A percentile compares a stretch with the other conserved stretches of the same genome.
Evolutionary conservation across 2,329 filamentous ascomycete species (phyloP).

Genomic region (Tolypocladium tropicale): DNA sequence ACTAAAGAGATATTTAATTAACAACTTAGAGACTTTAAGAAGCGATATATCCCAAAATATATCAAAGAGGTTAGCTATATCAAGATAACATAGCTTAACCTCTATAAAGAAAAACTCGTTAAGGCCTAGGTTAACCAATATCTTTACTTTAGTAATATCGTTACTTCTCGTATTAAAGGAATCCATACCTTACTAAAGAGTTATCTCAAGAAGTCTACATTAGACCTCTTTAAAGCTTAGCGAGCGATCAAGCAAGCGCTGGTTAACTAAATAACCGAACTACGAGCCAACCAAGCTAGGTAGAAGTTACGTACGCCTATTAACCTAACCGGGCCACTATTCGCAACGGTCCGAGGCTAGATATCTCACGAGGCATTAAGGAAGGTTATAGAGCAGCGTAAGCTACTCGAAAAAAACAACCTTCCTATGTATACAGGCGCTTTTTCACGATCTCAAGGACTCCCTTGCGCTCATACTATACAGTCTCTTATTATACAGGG

Average conservation of each 20-base stretch:
- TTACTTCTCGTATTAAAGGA: conserved; percentile 8
- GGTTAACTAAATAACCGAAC: neutral
- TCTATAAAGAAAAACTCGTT: conserved; percentile 11
- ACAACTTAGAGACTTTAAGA: neutral
- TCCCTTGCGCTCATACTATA: neutral
- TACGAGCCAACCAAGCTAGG: neutral
- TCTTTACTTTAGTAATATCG: conserved; percentile 8
- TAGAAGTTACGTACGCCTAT: neutral
- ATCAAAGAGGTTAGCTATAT: neutral
- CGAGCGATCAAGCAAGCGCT: conserved; percentile 4
- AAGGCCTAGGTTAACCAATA: conserved; percentile 10
- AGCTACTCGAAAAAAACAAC: neutral
- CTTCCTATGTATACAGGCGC: neutral
- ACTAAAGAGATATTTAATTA: conserved; percentile 6
- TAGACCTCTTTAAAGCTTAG: conserved; percentile 10
- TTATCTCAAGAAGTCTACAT: conserved; percentile 5
- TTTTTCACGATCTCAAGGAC: neutral
- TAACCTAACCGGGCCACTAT: neutral
- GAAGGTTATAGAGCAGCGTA: neutral
- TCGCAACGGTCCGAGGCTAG: neutral
- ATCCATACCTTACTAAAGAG: conserved; percentile 9
- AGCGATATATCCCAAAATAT: neutral
- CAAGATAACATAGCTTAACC: conserved; percentile 6
- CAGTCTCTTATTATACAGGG: neutral
- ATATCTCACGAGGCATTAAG: neutral